Conservation (phyloP, 2,329 filamentous ascomycete genomes). For the Trichothecium sympodiale region DNA sequence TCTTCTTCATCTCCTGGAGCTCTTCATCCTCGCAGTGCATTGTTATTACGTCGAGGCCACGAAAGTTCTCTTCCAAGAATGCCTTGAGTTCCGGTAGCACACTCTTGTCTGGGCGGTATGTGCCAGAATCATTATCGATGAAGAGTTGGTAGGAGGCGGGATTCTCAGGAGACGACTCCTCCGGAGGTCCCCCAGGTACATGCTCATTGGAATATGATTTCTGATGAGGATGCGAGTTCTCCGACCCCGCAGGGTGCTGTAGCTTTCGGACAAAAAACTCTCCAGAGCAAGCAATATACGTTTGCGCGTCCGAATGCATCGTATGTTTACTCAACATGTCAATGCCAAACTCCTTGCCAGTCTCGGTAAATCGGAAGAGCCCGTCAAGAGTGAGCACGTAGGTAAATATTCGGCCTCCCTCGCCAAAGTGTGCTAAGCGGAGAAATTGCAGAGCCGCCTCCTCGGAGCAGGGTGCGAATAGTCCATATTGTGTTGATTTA, state of each 20-base stretch:
- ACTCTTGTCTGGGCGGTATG: conserved; percentile 76
- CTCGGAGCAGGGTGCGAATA: conserved; percentile 52
- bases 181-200: conserved; percentile 33
- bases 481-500: conserved; percentile 60
- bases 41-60: conserved; percentile 61
- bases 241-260: conserved; percentile 29
- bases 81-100: conserved; percentile 59
- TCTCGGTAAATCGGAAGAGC: conserved; percentile 84
- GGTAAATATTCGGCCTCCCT: conserved; percentile 79
- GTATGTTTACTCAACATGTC: conserved; percentile 91
- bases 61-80: conserved; percentile 64
- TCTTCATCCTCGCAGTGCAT: conserved; percentile 71
- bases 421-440: conserved; percentile 74
- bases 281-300: conserved; percentile 84
- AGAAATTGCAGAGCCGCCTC: conserved; percentile 73
- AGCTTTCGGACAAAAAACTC: conserved; percentile 83
- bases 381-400: conserved; percentile 86
- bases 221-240: conserved; percentile 29
- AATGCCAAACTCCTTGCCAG: conserved; percentile 89
- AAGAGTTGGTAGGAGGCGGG: conserved; percentile 67
- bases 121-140: conserved; percentile 93
- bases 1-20: conserved; percentile 63
- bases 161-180: conserved; percentile 28
- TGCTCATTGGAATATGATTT: conserved; percentile 41
- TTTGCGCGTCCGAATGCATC: conserved; percentile 88